These are phyloP conservation scores for Castanopsis chinensis DNA, from an alignment of 306 rosid species.

Conservation along the genomic window DNA sequence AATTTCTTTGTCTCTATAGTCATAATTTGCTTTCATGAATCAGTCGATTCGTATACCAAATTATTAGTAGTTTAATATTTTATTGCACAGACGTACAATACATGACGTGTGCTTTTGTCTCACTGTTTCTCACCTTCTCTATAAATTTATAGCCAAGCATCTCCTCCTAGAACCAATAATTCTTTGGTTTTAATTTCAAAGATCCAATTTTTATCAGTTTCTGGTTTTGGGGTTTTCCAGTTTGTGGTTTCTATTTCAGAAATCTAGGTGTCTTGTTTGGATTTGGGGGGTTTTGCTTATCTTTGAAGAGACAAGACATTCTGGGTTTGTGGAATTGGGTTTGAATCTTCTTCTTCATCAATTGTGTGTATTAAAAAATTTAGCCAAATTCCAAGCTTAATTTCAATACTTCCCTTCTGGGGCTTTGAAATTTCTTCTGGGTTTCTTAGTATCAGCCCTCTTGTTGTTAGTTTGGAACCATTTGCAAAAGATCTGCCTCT, in stretches of 20 bases:
- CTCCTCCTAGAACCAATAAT: background rate
- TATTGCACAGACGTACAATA: background rate
- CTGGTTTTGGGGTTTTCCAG: background rate
- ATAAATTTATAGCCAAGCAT: slow-evolving; percentile 9
- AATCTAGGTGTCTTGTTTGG: background rate
- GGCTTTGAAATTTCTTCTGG: slow-evolving; percentile 10
- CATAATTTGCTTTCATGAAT: slow-evolving; percentile 1
- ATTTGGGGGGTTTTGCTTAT: background rate
- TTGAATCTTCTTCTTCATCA: background rate
- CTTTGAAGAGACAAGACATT: background rate
- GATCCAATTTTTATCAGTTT: background rate
- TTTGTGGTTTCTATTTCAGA: background rate
- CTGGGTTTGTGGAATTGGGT: background rate
- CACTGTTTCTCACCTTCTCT: slow-evolving; percentile 16
- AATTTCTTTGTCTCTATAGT: background rate
- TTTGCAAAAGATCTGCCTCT: background rate
- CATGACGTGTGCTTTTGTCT: slow-evolving; percentile 4
- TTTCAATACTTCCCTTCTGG: background rate
- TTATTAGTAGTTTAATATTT: no score
- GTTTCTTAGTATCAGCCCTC: background rate
- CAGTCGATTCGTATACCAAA: background rate
- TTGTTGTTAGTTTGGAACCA: background rate
- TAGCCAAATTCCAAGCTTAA: background rate
- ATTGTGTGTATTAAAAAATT: background rate
- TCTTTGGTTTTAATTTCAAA: background rate